Base-by-base conservation (phyloP, 169 alveolate species). In the Besnoitia besnoiti region DNA sequence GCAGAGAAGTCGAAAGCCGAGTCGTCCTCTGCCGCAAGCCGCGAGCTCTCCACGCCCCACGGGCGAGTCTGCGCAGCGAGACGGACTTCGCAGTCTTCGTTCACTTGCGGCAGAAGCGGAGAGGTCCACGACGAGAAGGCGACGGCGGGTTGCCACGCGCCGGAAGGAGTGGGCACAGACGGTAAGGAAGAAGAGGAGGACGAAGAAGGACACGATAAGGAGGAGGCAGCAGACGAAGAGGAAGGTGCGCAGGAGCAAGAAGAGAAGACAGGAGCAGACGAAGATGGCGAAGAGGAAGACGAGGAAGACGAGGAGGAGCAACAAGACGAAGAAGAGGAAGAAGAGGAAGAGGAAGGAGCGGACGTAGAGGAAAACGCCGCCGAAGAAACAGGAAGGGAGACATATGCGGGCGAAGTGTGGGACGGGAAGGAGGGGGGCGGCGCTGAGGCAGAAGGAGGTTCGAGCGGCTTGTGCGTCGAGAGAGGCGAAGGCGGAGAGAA, bases 171-270 rank as follows among this genome's bases (percentile, higher is more conserved):
- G 14, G 67, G n/a, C 14, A n/a, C 12, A 73, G 82, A 73, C 5
- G 82, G n/a, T 27, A n/a, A 73, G 24, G 82, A n/a, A 73, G 82
- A 37, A 73, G 82, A 7, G 44, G 82, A 8, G n/a, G 82, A 37
- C 44, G 46, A 19, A 73, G n/a, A 19, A 30, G 14, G 82, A 8
- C 44, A 37, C 12, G 82, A 73, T n/a, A 37, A 73, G 82, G 82
- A 42, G 46, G 82, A 73, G 82, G 82, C 5, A 19, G 49, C 46
- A 76, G 27, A 76, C 50, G 49, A n/a, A 76, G 79, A 62, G 19
- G 79, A 62, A 62, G 79, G 19, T 8, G 35, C 39, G 79, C 44
- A 62, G 79, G 33, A 55, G 67, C 12, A 55, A 55, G 67, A 19
- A 3, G 67, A 55, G 67, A 55, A 55, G 67, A 73, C 16, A 73